These are phyloP conservation scores for Thraustotheca clavata DNA, from an alignment of 352 stramenopile genomes.

Conservation along the genomic window DNA sequence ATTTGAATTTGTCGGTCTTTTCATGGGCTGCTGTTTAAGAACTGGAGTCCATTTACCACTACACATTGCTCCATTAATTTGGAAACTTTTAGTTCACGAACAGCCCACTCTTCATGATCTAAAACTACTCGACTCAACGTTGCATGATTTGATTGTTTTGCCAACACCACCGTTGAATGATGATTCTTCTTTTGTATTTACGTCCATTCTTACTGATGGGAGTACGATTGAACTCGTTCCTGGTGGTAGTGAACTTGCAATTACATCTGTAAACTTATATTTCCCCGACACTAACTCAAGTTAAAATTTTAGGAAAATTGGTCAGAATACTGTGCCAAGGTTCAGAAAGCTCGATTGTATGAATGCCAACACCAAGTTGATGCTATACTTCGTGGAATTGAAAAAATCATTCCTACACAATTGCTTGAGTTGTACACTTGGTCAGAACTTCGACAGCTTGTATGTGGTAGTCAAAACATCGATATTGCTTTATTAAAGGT, in stretches of 20 bases:
- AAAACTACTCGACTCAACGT: slow-evolving; percentile 47
- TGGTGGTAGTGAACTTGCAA: slow-evolving; percentile 32
- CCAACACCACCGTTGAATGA: slow-evolving; percentile 2
- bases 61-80: slow-evolving; percentile 58
- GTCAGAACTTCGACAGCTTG: slow-evolving; percentile 69
- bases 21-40: slow-evolving; percentile 74
- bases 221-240: slow-evolving; percentile 51
- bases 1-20: slow-evolving; percentile 65
- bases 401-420: slow-evolving; percentile 56
- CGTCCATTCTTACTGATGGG: slow-evolving; percentile 59
- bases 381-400: slow-evolving; percentile 56
- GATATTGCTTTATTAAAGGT: slow-evolving; percentile 67
- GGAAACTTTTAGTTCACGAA: slow-evolving; percentile 75
- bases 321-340: slow-evolving; percentile 59
- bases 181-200: slow-evolving; percentile 32
- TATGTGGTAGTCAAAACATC: slow-evolving; percentile 68
- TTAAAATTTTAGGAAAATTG: slow-evolving; percentile 31
- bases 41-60: slow-evolving; percentile 67
- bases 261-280: too few species aligned
- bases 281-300: too few species aligned
- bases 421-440: slow-evolving; percentile 69
- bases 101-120: slow-evolving; percentile 48
- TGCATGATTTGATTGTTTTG: slow-evolving; percentile 37
- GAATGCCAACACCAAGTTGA: slow-evolving; percentile 71
- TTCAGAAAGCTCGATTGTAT: slow-evolving; percentile 50